phyloP scores from a whole-genome alignment of 768 basidiomycete species.

The Pleurotus pulmonarius region DNA sequence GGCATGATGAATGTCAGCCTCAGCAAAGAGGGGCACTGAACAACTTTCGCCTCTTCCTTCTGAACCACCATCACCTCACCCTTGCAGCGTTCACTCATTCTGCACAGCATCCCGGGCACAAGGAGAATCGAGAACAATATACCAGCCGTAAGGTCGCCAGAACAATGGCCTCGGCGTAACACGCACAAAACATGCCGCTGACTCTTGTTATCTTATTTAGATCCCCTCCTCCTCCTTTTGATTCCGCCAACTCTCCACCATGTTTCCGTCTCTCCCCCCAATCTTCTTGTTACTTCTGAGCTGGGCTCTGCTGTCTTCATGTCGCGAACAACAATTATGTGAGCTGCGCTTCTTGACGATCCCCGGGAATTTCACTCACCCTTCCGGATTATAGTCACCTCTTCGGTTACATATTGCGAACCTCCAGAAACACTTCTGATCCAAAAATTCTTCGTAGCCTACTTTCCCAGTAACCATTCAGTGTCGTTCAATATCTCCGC shows the following conservation, averaged over 20 bases:
- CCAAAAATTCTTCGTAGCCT: slow-evolving; percentile 72
- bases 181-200: background rate
- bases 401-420: slow-evolving; percentile 84
- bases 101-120: background rate
- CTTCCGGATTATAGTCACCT: slow-evolving; percentile 55
- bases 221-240: slow-evolving; percentile 5
- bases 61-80: background rate
- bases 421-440: slow-evolving; percentile 78
- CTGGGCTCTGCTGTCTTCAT: slow-evolving; percentile 12
- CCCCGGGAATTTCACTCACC: slow-evolving; percentile 10
- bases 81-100: background rate
- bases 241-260: slow-evolving; percentile 32
- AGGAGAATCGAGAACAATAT: background rate
- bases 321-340: slow-evolving; percentile 4
- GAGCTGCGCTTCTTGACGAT: background rate
- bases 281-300: slow-evolving; percentile 35
- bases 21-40: background rate
- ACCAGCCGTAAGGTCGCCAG: background rate
- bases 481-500: slow-evolving; percentile 84
- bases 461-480: slow-evolving; percentile 67
- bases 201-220: background rate
- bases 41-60: background rate
- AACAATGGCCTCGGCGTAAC: slow-evolving; percentile 2
- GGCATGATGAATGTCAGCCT: background rate
- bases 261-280: slow-evolving; percentile 63